Base-by-base conservation (phyloP, 306 rosid genomes). In the Acacia melanoxylon region DNA sequence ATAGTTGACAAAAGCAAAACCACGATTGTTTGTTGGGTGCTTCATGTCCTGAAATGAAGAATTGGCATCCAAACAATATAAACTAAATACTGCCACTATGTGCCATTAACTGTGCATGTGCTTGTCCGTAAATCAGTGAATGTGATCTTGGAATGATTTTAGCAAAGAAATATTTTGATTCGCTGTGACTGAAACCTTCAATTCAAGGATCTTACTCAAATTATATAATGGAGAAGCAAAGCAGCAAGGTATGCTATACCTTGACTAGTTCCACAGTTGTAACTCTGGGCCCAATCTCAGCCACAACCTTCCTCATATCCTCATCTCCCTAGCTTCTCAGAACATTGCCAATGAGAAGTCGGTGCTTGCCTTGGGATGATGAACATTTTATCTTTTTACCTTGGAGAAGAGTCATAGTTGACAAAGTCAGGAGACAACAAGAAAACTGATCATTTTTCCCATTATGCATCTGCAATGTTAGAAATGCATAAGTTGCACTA, bases 1-100 rank as follows among this genome's bases (percentile, higher is more conserved):
- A 86, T 95, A 95, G 80, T 95, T 97, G 45, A 95, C 85, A 77
- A 95, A 95, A 83, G 98, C 98, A 93, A 93, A 95, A 51, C 99
- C 99, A 63, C 99, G 90, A 88, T 95, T 95, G 83, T 88, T 92
- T 85, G 76, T 83, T 66, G 92, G 81, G 82, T 90, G 91, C 88
- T 92, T 93, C 87, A 92, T 79, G 78, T 92, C 99, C 99, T 95
- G 90, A 83, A 78, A 88, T 72, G 83, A 83, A 85, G 72, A 65
- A 46, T 83, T 49, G 54, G n/a, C 52, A 80, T 20, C 80, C 29
- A 82, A 59, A 72, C 9, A 80, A 69, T 52, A 79, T 76, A 68
- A 77, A 54, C n/a, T 33, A 49, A 80, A 14, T 49, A 69, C 37
- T 68, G 68, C 52, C 58, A 59, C 52, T 37, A 46, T 14, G 75